phyloP scores from a whole-genome alignment of 306 rosid species.

The Amphicarpaea edgeworthii region DNA sequence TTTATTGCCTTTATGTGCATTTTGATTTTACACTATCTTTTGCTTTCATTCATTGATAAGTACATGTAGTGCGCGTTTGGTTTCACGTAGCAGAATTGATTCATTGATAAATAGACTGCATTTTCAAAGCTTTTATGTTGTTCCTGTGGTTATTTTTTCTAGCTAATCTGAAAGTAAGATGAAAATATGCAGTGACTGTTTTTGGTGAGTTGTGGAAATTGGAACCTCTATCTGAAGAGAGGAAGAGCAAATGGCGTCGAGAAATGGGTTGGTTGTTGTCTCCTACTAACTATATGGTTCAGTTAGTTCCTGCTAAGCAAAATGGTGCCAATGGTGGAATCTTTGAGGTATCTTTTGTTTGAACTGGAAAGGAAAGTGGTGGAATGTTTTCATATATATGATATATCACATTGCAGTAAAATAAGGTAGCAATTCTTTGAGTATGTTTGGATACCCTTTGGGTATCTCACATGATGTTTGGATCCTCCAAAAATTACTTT shows the following conservation, averaged over 20 bases:
- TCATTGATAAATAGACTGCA: neutral
- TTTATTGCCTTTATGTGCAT: constrained; percentile 6
- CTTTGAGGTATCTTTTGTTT: constrained; percentile 68
- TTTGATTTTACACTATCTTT: neutral
- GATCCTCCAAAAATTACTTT: too few relatives aligned
- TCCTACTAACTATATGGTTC: constrained; percentile 93
- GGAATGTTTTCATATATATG: neutral
- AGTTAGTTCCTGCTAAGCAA: constrained; percentile 92
- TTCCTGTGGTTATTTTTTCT: constrained; percentile 17
- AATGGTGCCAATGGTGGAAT: constrained; percentile 75
- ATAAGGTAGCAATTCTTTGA: constrained; percentile 29
- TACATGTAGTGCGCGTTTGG: too few relatives aligned
- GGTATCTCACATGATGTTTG: too few relatives aligned
- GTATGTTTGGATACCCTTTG: too few relatives aligned
- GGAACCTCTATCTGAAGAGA: constrained; percentile 86
- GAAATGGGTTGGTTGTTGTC: constrained; percentile 93
- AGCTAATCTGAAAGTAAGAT: constrained; percentile 9
- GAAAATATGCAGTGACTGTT: constrained; percentile 66
- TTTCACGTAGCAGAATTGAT: too few relatives aligned
- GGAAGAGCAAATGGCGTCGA: constrained; percentile 73
- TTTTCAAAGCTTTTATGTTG: neutral
- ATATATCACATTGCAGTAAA: constrained; percentile 2
- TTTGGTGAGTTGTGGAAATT: constrained; percentile 96
- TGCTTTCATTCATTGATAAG: constrained; percentile 25
- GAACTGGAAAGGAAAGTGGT: constrained; percentile 7